Evolutionary conservation across 108 stramenopile species (phyloP), one percentile per base, ranked within the genome.

Genomic region (Pseudonitzschia delicatissima): DNA sequence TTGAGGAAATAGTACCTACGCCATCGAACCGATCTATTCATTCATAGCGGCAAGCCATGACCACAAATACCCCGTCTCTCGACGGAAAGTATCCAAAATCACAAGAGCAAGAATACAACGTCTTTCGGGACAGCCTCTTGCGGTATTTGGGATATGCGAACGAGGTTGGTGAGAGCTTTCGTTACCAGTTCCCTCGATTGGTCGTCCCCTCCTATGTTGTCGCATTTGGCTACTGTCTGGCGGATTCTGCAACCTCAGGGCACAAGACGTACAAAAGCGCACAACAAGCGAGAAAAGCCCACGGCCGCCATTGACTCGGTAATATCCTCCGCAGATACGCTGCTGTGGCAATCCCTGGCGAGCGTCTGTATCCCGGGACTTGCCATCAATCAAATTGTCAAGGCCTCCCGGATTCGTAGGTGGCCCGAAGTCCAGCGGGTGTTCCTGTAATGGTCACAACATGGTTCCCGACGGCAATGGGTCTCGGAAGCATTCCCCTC

Each of bases 101-200:
- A 33, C 11, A 27, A 55, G n/a, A n/a, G n/a, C n/a, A 42, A 29
- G 66, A 67, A 7, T 77, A 82, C 71, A 85, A 92, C 60, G 68
- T 92, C 15, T 92, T 89, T 66, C 86, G 91, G 7, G 84, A 92
- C 60, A 85, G 85, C 20, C 77, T 72, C 15, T 52, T 89, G 13
- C 47, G 91, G 39, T 92, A 86, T 60, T 58, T 85, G 61, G 91
- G 88, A 31, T 90, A 86, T 52, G 66, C 72, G 35, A 83, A 87
- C 62, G 81, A 90, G 82, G 71, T 92, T 40, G 91, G 91, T 6
- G 91, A 90, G 67, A 80, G 81, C 28, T 89, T 92, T 67, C 86
- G 91, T 4, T 89, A 89, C 53, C 91, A 88, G 62, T 87, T 86
- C 76, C 91, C 91, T 5, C 71, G 63, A 42, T 40, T 89, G 15